phyloP scores from a whole-genome alignment of 164 flowering plant genomes.

The Pachysandra terminalis region DNA sequence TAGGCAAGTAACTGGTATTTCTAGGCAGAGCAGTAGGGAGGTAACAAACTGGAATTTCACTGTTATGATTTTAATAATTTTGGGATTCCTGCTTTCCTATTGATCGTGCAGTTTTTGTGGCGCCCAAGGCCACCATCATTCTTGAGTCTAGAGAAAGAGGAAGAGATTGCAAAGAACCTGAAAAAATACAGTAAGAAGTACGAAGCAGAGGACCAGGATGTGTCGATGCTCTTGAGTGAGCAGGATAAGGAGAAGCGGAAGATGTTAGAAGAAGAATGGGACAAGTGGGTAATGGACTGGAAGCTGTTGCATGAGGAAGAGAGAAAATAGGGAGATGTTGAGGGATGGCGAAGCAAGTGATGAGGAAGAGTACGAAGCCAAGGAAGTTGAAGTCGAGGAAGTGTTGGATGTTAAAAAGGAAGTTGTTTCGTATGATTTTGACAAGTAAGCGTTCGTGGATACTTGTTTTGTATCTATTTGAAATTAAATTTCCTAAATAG shows the following conservation, averaged over 20 bases:
- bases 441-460: constrained; percentile 3
- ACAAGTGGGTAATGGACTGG: constrained; percentile 72
- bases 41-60: background rate
- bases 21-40: background rate
- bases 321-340: constrained; percentile 51
- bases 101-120: constrained; percentile 63
- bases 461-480: too few relatives aligned
- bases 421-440: constrained; percentile 43
- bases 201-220: constrained; percentile 95
- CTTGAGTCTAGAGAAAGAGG: constrained; percentile 81
- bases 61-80: background rate
- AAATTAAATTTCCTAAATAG: too few relatives aligned
- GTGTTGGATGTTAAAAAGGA: constrained; percentile 65
- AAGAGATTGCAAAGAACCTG: constrained; percentile 87
- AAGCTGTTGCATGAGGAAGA: constrained; percentile 71
- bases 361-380: constrained; percentile 92
- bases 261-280: constrained; percentile 87
- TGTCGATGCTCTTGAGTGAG: constrained; percentile 72
- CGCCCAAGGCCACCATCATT: constrained; percentile 90
- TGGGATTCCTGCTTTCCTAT: background rate
- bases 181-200: constrained; percentile 95
- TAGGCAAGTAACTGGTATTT: background rate
- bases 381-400: constrained; percentile 91
- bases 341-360: constrained; percentile 95
- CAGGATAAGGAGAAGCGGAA: constrained; percentile 89